Conservation (phyloP, 1,284 basidiomycete species). For the Prillingera fragicola region DNA sequence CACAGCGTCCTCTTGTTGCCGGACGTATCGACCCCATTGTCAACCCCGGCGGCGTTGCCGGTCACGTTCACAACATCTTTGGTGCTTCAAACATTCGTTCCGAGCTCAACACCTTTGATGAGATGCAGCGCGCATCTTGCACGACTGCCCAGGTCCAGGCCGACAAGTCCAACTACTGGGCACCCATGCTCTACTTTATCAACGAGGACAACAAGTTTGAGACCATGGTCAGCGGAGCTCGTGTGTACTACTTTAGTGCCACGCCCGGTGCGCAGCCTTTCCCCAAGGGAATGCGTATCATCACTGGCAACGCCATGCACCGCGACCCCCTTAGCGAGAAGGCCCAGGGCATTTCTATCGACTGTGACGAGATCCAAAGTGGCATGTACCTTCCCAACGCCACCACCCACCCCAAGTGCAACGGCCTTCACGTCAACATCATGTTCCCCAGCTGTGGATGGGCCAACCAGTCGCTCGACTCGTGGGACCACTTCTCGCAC, state of each 20-base stretch:
- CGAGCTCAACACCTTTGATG: conserved; percentile 19
- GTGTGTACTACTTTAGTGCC: conserved; percentile 42
- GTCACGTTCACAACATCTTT: conserved; percentile 45
- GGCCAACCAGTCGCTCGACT: conserved; percentile 28
- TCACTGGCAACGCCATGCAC: conserved; percentile 28
- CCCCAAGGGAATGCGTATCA: conserved; percentile 42
- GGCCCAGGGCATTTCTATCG: conserved; percentile 26
- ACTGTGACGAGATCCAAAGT: conserved; percentile 26
- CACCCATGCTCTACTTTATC: conserved; percentile 26
- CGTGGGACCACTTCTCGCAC: conserved; percentile 40
- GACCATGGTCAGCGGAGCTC: conserved; percentile 25
- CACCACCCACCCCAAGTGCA: conserved; percentile 29
- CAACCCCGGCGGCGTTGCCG: conserved; percentile 31
- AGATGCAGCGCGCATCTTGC: conserved; percentile 30
- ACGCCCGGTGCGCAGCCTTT: conserved; percentile 43
- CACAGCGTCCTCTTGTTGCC: no score
- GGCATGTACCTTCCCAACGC: conserved; percentile 30
- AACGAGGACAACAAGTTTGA: conserved; percentile 12
- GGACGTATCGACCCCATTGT: conserved; percentile 47
- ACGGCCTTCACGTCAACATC: conserved; percentile 19
- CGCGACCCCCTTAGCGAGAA: conserved; percentile 18
- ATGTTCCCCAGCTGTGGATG: conserved; percentile 40
- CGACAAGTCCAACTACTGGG: conserved; percentile 46
- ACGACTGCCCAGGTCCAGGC: conserved; percentile 24
- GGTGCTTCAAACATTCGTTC: conserved; percentile 40